Percentiles rank a stretch among this genome's conserved stretches.
These are phyloP conservation scores for Pseudopyrenochaeta lycopersici DNA, from an alignment of 2,329 filamentous ascomycete species.

Conservation along the genomic window DNA sequence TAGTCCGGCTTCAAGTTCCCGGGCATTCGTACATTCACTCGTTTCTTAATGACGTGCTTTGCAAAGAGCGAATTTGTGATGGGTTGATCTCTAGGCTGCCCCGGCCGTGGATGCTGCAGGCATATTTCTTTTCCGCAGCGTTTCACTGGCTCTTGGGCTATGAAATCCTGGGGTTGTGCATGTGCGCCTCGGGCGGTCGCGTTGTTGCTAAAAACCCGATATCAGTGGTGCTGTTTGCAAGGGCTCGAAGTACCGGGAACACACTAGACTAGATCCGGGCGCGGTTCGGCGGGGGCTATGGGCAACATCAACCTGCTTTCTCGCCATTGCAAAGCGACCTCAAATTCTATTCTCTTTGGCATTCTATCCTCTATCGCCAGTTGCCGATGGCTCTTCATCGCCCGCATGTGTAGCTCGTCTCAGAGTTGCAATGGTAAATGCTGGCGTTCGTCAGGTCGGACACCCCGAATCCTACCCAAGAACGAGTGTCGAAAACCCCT, in stretches of 20 bases:
- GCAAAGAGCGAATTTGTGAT: conserved; percentile 11
- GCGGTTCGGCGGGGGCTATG: not conserved
- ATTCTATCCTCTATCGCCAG: not conserved
- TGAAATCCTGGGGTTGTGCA: not conserved
- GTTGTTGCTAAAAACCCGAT: conserved; percentile 11
- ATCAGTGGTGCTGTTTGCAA: conserved; percentile 5
- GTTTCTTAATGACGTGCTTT: conserved; percentile 13
- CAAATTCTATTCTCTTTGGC: not conserved
- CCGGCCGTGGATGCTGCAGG: not conserved
- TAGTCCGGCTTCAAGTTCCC: conserved; percentile 15
- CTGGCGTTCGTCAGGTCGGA: conserved; percentile 24
- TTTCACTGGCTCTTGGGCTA: conserved; percentile 2
- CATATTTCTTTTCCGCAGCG: not conserved
- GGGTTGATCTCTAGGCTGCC: conserved; percentile 4
- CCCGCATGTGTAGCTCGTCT: conserved; percentile 1
- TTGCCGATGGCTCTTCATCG: not conserved
- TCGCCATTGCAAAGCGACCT: not conserved
- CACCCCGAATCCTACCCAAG: conserved; percentile 27
- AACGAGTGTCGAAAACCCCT: conserved; percentile 14
- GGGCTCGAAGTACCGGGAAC: conserved; percentile 7
- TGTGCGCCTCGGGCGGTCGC: conserved; percentile 8
- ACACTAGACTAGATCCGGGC: not conserved
- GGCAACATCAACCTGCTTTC: not conserved
- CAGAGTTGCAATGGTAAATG: conserved; percentile 2
- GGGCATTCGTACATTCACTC: conserved; percentile 12